Evolutionary conservation across 1,284 basidiomycete species (phyloP).

Genomic region (Moesziomyces sp.): DNA sequence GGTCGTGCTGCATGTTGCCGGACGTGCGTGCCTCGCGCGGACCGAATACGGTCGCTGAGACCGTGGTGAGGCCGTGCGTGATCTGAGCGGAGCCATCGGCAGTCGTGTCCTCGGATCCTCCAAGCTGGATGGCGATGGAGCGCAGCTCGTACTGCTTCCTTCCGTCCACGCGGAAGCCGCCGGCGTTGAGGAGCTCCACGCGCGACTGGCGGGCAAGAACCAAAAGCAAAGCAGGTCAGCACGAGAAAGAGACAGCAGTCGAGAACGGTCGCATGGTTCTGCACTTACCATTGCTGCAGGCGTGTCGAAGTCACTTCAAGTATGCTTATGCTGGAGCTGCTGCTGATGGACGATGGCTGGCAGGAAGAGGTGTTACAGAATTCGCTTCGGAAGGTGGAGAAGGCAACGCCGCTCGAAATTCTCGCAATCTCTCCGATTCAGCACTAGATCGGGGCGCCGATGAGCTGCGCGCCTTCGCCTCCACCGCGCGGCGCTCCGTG

Average conservation of each 20-base stretch:
- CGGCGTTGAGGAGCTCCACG: slow-evolving; percentile 88
- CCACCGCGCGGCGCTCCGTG: background rate
- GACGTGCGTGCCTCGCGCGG: slow-evolving; percentile 80
- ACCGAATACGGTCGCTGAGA: slow-evolving; percentile 86
- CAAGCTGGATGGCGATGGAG: slow-evolving; percentile 80
- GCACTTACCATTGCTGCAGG: slow-evolving; percentile 21
- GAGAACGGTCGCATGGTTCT: background rate
- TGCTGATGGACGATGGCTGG: too few relatives aligned
- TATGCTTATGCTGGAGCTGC: background rate
- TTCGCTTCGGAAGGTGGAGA: background rate
- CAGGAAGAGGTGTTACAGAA: background rate
- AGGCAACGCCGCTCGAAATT: background rate
- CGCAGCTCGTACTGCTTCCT: slow-evolving; percentile 89
- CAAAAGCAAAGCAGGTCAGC: background rate
- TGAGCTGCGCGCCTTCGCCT: background rate
- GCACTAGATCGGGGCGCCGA: background rate
- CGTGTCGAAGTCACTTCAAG: background rate
- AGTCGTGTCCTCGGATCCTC: slow-evolving; percentile 60
- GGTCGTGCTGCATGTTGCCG: slow-evolving; percentile 49
- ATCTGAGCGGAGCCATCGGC: slow-evolving; percentile 87
- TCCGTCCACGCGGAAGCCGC: slow-evolving; percentile 84
- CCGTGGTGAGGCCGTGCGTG: slow-evolving; percentile 88
- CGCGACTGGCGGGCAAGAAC: slow-evolving; percentile 71
- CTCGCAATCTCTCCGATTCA: background rate
- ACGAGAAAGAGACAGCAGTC: background rate